Conservation (phyloP, 306 rosid species). For the Quercus engelmannii region DNA sequence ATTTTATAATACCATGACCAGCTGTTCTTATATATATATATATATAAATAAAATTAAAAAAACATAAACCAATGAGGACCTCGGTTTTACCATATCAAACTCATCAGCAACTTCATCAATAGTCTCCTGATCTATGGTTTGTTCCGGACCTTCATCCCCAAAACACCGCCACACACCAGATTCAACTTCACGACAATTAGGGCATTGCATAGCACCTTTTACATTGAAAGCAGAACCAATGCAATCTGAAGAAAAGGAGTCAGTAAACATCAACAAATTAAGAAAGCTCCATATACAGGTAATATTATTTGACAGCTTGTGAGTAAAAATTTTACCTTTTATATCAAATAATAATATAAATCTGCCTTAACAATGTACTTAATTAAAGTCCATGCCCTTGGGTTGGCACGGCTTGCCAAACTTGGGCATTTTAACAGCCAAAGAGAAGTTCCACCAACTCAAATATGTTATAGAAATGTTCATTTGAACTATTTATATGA, state of each 20-base stretch:
- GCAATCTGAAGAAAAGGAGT: conserved; percentile 13
- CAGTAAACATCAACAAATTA: not conserved
- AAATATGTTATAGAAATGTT: not conserved
- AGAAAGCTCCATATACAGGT: not conserved
- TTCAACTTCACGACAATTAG: conserved; percentile 9
- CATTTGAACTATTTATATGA: not conserved
- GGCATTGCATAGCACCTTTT: conserved; percentile 26
- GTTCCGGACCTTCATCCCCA: not conserved
- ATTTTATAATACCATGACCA: not conserved
- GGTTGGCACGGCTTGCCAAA: not conserved
- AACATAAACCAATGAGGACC: not conserved
- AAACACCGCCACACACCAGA: conserved; percentile 12
- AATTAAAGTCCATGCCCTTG: not conserved
- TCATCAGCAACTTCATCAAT: not conserved
- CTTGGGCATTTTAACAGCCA: not conserved
- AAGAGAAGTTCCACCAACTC: not conserved
- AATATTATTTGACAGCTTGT: not conserved
- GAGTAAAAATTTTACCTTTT: not conserved
- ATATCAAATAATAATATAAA: not conserved
- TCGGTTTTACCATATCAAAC: conserved; percentile 16
- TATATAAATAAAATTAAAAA: not conserved
- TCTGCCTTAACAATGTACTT: not conserved
- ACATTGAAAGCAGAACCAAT: conserved; percentile 23
- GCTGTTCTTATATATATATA: not conserved
- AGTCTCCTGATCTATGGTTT: not conserved